A percentile compares a stretch with the other conserved stretches of the same genome.
phyloP scores from a whole-genome alignment of 345 rosid genomes.

The Alliaria petiolata region DNA sequence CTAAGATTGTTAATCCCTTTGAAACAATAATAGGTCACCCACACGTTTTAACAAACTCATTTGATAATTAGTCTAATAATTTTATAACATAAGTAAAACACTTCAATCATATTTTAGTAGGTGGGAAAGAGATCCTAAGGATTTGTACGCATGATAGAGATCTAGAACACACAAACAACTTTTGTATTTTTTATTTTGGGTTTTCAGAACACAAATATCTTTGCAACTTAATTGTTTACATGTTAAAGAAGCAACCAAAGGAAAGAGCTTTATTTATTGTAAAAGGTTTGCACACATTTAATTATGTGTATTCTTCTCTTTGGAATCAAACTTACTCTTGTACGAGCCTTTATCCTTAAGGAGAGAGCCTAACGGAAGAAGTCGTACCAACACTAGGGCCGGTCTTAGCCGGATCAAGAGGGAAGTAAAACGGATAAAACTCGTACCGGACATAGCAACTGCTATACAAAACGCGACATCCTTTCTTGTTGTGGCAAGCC shows the following conservation, averaged over 20 bases:
- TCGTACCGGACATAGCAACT: slow-evolving; percentile 75
- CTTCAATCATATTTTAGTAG: too few species aligned
- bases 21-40: background rate
- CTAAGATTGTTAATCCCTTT: background rate
- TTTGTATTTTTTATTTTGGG: too few species aligned
- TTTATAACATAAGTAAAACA: background rate
- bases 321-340: background rate
- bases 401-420: slow-evolving; percentile 40
- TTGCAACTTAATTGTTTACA: background rate
- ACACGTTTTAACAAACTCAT: background rate
- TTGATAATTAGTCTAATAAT: background rate
- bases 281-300: background rate
- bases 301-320: too few species aligned
- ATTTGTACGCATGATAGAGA: background rate
- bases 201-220: background rate
- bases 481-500: slow-evolving; percentile 48
- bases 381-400: slow-evolving; percentile 11
- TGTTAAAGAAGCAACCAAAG: slow-evolving; percentile 1
- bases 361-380: slow-evolving; percentile 29
- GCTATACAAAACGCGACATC: slow-evolving; percentile 62
- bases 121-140: too few species aligned
- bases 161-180: background rate
- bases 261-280: background rate
- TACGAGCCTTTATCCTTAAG: slow-evolving; percentile 27
- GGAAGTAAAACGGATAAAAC: slow-evolving; percentile 79